These are phyloP conservation scores for Coelastrella sp. DNA, from an alignment of 139 green algal genomes.

Conservation along the genomic window DNA sequence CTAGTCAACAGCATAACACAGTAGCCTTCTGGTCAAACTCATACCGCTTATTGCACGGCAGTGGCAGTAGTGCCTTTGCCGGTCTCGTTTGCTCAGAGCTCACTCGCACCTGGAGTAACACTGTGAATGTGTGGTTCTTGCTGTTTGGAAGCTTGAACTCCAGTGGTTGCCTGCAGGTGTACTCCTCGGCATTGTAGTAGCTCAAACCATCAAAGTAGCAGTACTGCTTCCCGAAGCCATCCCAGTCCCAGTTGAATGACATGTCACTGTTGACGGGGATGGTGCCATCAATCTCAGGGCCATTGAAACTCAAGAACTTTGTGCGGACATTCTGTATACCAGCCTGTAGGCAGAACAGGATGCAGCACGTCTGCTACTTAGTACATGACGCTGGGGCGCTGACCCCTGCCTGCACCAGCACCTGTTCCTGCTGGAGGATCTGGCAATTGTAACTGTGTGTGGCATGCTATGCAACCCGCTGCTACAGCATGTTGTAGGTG, in stretches of 20 bases:
- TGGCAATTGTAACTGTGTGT: too few species aligned
- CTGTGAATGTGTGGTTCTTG: slow-evolving; percentile 42
- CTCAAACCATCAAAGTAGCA: slow-evolving; percentile 42
- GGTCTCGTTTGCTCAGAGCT: neutral
- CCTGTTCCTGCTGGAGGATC: neutral
- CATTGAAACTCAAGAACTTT: neutral
- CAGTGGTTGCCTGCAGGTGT: slow-evolving; percentile 25
- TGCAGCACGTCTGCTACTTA: neutral
- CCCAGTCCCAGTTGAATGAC: slow-evolving; percentile 42
- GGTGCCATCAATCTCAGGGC: neutral
- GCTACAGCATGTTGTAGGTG: too few species aligned
- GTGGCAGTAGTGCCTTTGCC: too few species aligned
- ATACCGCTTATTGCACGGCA: too few species aligned
- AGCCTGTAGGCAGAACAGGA: neutral
- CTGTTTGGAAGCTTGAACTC: slow-evolving; percentile 9
- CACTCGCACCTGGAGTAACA: slow-evolving; percentile 21
- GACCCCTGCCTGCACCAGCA: neutral
- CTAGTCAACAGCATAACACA: too few species aligned
- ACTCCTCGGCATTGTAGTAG: slow-evolving; percentile 9
- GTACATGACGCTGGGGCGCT: too few species aligned
- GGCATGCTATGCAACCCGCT: too few species aligned
- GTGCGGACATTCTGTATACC: neutral
- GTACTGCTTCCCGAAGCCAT: slow-evolving; percentile 44
- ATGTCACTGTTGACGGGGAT: neutral
- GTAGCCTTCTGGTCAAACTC: too few species aligned